These are phyloP conservation scores for Cetradonia linearis DNA, from an alignment of 495 filamentous ascomycete species.

Conservation along the genomic window DNA sequence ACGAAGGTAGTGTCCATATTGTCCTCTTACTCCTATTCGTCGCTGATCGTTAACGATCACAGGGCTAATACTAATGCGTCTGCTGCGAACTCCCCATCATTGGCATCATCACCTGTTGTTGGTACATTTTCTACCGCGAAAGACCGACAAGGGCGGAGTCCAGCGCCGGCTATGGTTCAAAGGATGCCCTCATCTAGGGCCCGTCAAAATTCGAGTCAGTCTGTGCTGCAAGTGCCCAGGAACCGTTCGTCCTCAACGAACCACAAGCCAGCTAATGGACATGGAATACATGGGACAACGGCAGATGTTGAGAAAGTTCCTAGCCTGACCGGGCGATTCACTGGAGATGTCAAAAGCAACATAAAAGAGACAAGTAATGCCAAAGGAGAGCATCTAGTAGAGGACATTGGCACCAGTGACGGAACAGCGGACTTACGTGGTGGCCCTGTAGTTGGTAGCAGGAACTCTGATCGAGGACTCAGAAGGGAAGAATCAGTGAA, in stretches of 20 bases:
- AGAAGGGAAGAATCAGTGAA: conserved; percentile 22
- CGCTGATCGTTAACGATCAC: conserved; percentile 9
- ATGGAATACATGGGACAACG: conserved; percentile 25
- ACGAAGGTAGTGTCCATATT: conserved; percentile 49
- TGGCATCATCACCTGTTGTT: conserved; percentile 63
- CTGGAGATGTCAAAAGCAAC: conserved; percentile 29
- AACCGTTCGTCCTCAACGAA: conserved; percentile 53
- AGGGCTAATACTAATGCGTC: conserved; percentile 44
- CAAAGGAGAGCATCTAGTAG: conserved; percentile 27
- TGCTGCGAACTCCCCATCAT: conserved; percentile 52
- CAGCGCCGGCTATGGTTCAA: conserved; percentile 35
- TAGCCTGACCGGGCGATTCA: conserved; percentile 28
- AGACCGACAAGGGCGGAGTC: conserved; percentile 37
- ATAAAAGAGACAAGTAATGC: conserved; percentile 31
- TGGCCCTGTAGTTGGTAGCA: conserved; percentile 14
- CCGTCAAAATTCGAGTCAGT: conserved; percentile 56
- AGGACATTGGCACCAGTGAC: conserved; percentile 19
- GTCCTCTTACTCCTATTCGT: not conserved
- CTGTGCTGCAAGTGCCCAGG: conserved; percentile 40
- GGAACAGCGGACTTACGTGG: conserved; percentile 22
- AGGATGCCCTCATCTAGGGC: conserved; percentile 55
- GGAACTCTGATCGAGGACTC: conserved; percentile 16
- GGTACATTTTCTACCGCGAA: conserved; percentile 47
- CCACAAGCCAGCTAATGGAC: conserved; percentile 31
- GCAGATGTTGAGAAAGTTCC: conserved; percentile 33